These are phyloP conservation scores for Arthrobotrys sinensis DNA, from an alignment of 2,329 filamentous ascomycete genomes.

Conservation along the genomic window DNA sequence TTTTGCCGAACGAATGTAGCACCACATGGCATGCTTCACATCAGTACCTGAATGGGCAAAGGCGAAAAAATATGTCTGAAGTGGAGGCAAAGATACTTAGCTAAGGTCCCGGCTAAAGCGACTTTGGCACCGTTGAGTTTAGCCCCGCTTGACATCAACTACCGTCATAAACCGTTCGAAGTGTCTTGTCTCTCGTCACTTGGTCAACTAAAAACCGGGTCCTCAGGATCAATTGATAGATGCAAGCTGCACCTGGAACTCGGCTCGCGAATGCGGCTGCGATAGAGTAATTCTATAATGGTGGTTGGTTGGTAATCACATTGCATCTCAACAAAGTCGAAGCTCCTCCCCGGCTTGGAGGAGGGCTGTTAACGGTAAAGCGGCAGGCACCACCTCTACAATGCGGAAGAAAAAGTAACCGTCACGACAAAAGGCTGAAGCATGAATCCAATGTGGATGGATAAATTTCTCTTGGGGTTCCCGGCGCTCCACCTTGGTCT, in stretches of 20 bases:
- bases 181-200: not conserved
- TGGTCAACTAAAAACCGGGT: constrained; percentile 1
- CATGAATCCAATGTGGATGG: constrained; percentile 16
- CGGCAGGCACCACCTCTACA: constrained; percentile 22
- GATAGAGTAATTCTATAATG: constrained; percentile 7
- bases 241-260: constrained; percentile 4
- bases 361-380: constrained; percentile 27
- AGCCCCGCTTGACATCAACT: constrained; percentile 58
- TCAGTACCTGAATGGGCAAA: constrained; percentile 57
- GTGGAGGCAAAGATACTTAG: constrained; percentile 29
- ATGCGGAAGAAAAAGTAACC: constrained; percentile 38
- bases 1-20: constrained; percentile 54
- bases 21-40: constrained; percentile 54
- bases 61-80: constrained; percentile 20
- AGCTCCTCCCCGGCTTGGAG: not conserved
- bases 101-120: constrained; percentile 51
- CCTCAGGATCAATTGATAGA: constrained; percentile 16
- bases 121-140: constrained; percentile 29
- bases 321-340: constrained; percentile 58
- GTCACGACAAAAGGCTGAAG: constrained; percentile 37
- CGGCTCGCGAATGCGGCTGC: constrained; percentile 25
- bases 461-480: constrained; percentile 39
- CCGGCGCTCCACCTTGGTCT: constrained; percentile 51
- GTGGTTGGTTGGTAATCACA: constrained; percentile 45
- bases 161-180: constrained; percentile 19